Base-by-base conservation (phyloP, 441 rosid species). In the Populus tomentosa region DNA sequence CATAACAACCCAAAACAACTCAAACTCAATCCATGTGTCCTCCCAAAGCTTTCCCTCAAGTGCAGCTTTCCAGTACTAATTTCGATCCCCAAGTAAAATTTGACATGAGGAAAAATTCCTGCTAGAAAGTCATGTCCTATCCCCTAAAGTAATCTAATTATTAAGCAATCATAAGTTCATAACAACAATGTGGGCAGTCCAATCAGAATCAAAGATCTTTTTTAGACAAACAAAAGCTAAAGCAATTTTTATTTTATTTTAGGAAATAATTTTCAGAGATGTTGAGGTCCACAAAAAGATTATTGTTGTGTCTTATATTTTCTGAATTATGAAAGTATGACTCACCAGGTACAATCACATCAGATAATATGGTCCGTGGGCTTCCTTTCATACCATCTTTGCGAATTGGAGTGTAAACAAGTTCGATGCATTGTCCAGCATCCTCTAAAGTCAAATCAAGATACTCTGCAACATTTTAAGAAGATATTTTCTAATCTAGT, bases 371-470 rank as follows among this genome's bases (percentile, higher is more conserved):
- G 85, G 89, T 90, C 89, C 78, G 84, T 62, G 94, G 85, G 78
- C 75, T 86, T 84, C 99, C 99, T 83, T 82, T 86, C 72, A 74
- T 78, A 70, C 98, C 99, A 90, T 96, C 98, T 75, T 90, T 87
- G 76, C 98, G 95, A 68, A 91, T 77, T 75, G 99, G 99, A 80
- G 89, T 87, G 82, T 88, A 96, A 77, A 90, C 86, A 83, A 96
- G 92, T 89, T 91, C 98, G 76, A 96, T 87, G 81, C 82, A 84
- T 81, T 85, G 86, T 81, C 92, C 98, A 28, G 92, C 98, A 80
- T 92, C 98, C 75, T 88, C 98, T 76, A 94, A 82, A 77, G 88
- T 89, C 86, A 96, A 83, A 88, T 96, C 98, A 82, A 94, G 79
- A 85, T 84, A 90, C 83, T 94, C 99, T 94, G 86, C 84, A 78